Evolutionary conservation across 352 stramenopile genomes (phyloP), one percentile per base, ranked within the genome.

Genomic region (Phytophthora lateralis): DNA sequence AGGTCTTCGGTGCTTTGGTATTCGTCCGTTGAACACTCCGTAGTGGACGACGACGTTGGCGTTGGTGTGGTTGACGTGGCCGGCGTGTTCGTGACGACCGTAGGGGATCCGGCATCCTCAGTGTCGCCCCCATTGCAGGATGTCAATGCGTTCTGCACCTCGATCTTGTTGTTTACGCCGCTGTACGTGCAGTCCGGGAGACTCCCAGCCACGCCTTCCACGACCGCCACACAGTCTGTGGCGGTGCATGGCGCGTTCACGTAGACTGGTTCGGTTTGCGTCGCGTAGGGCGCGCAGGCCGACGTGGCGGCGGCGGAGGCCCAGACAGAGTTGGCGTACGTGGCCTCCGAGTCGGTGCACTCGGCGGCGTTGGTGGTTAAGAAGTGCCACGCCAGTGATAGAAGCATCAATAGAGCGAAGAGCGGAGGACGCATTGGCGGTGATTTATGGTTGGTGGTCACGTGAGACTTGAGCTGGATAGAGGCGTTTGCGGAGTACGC

Each of bases 101-200:
- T 56, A 5, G 48, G 59, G 17, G 59, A 62, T 1, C 51, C 59
- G 3, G 44, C 12, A 11, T 57, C 43, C 6, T 21, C 24, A 7
- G 50, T 58, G 20, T 38, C 27, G 4, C 47, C 48, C 10, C 48
- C 46, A 15, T 46, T 58, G 43, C 65, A 73, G 15, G n/a, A 34
- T 2, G 43, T 55, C 14, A 73, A 47, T 14, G 29, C 29, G 14
- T 61, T 60, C n/a, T 62, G 26, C 15, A 73, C 38, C 37, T 57
- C 39, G 12, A 52, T 47, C 38, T 73, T 73, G 43, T 69, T 55
- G 65, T 55, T 73, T 27, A 66, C 27, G 15, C 65, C 65, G 38
- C 50, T 53, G 37, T 55, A 48, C 32, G 48, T 63, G 34, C 65
- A 73, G 48, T 62, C 47, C 0, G 65, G 47, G 11, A 73, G 24